phyloP scores from a whole-genome alignment of 2,329 filamentous ascomycete genomes.

The Fusarium irregulare region DNA sequence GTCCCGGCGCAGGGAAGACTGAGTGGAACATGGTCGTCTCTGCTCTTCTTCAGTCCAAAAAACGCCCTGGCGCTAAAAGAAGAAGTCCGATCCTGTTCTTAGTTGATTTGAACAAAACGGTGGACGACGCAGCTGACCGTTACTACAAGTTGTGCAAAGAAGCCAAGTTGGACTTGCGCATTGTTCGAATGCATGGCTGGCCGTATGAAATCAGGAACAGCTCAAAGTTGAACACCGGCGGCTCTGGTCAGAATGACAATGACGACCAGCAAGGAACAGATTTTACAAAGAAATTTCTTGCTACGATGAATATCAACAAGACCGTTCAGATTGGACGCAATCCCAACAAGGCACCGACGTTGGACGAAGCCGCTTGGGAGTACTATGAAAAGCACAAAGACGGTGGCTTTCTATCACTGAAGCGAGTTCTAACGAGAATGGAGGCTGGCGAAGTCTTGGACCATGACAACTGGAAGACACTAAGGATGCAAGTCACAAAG shows the following conservation, averaged over 20 bases:
- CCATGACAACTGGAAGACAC: conserved; percentile 45
- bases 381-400: conserved; percentile 51
- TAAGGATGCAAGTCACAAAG: conserved; percentile 48
- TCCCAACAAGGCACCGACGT: conserved; percentile 50
- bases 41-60: conserved; percentile 52
- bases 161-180: conserved; percentile 49
- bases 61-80: conserved; percentile 35
- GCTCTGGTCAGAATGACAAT: background rate
- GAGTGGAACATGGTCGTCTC: conserved; percentile 59
- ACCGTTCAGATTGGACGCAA: conserved; percentile 25
- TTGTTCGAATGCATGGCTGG: conserved; percentile 57
- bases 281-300: conserved; percentile 53
- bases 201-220: conserved; percentile 52
- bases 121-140: conserved; percentile 58
- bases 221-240: conserved; percentile 43
- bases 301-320: conserved; percentile 41
- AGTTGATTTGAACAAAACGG: conserved; percentile 60
- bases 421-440: conserved; percentile 51
- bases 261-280: conserved; percentile 36
- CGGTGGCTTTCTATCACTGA: conserved; percentile 50
- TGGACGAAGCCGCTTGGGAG: conserved; percentile 59
- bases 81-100: conserved; percentile 56
- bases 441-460: conserved; percentile 43
- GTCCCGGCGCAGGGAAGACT: conserved; percentile 61
- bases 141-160: conserved; percentile 53